A percentile compares a stretch with the other conserved stretches of the same genome.
Evolutionary conservation across 2,329 filamentous ascomycete genomes (phyloP).

Genomic region (Pseudopyrenochaeta lycopersici): DNA sequence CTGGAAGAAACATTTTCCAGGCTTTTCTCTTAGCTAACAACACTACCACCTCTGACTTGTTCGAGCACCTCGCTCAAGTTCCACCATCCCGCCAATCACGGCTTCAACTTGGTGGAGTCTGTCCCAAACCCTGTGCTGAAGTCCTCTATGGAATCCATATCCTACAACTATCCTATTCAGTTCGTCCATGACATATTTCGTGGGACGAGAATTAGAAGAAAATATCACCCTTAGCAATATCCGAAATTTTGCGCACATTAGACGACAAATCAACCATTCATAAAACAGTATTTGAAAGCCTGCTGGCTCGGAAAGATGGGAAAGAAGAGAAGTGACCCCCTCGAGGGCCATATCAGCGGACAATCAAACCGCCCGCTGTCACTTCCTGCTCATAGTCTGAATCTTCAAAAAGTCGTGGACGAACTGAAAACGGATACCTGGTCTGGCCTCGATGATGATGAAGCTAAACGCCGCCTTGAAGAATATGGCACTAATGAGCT

Average conservation of each 20-base stretch:
- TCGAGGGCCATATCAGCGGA: slow-evolving; percentile 47
- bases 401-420: slow-evolving; percentile 60
- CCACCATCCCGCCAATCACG: slow-evolving; percentile 32
- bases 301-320: slow-evolving; percentile 23
- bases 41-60: neutral
- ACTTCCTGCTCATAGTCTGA: slow-evolving; percentile 69
- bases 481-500: slow-evolving; percentile 75
- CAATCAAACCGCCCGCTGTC: slow-evolving; percentile 63
- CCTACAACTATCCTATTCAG: slow-evolving; percentile 25
- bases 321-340: slow-evolving; percentile 29
- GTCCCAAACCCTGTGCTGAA: slow-evolving; percentile 39
- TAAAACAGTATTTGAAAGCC: slow-evolving; percentile 1
- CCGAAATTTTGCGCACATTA: too few species aligned
- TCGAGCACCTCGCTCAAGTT: slow-evolving; percentile 1
- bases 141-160: slow-evolving; percentile 31
- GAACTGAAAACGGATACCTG: slow-evolving; percentile 71
- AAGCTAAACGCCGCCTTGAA: slow-evolving; percentile 67
- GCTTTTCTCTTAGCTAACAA: too few species aligned
- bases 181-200: slow-evolving; percentile 30
- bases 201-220: slow-evolving; percentile 30
- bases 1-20: too few species aligned
- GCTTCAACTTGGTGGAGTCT: slow-evolving; percentile 38
- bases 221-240: slow-evolving; percentile 15
- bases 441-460: slow-evolving; percentile 68
- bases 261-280: too few species aligned